Evolutionary conservation across 305 asterid genomes (phyloP).

Genomic region (Fraxinus sp.): DNA sequence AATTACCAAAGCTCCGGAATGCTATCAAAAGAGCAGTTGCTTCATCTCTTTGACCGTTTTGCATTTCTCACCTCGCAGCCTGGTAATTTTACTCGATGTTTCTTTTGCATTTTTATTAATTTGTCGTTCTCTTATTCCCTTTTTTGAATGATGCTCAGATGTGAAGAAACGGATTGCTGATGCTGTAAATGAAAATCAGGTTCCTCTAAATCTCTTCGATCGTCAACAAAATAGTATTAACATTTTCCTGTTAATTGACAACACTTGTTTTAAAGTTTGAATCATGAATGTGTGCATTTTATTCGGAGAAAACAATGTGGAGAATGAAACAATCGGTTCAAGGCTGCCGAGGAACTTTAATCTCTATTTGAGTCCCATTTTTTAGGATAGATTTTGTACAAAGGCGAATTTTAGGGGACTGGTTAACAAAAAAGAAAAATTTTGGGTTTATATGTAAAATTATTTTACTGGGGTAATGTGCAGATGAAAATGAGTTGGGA

Average conservation of each 20-base stretch:
- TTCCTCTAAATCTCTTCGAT: not conserved
- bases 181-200: slow-evolving; percentile 81
- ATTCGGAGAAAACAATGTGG: not conserved
- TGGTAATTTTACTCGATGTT: slow-evolving; percentile 30
- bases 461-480: not conserved
- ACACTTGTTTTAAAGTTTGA: not conserved
- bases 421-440: not conserved
- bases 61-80: slow-evolving; percentile 64
- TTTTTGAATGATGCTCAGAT: slow-evolving; percentile 38
- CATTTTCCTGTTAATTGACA: not conserved
- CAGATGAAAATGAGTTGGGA: not conserved
- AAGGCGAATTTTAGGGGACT: not conserved
- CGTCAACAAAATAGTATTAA: not conserved
- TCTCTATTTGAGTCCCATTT: not conserved
- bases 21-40: slow-evolving; percentile 69
- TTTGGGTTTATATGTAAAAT: not conserved
- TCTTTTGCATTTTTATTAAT: not conserved
- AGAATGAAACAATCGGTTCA: not conserved
- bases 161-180: slow-evolving; percentile 79
- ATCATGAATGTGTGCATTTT: not conserved
- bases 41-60: slow-evolving; percentile 72
- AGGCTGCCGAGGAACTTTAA: not conserved
- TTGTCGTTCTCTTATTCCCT: not conserved
- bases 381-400: not conserved
- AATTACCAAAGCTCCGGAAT: slow-evolving; percentile 51